phyloP scores from a whole-genome alignment of 306 rosid genomes.

The Dryas alaskensis region DNA sequence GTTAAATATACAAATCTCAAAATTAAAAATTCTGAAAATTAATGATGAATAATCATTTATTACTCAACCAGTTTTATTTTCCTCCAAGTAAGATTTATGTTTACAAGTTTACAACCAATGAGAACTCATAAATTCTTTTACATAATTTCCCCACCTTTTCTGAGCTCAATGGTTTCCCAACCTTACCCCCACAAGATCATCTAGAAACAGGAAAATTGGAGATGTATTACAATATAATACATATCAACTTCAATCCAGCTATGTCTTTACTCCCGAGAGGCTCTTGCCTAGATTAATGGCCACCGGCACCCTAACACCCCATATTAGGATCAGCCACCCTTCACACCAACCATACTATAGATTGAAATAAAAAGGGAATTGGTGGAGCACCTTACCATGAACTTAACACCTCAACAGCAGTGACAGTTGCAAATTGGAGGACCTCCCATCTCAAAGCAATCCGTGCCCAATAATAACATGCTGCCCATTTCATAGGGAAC shows the following conservation, averaged over 20 bases:
- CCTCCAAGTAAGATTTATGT: background rate
- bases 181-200: too few species aligned
- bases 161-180: too few species aligned
- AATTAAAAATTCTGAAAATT: too few species aligned
- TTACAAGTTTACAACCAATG: background rate
- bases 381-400: background rate
- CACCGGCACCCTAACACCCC: too few species aligned
- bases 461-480: background rate
- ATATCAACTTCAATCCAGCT: too few species aligned
- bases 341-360: too few species aligned
- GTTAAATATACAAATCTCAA: too few species aligned
- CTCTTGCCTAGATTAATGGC: too few species aligned
- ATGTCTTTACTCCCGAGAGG: too few species aligned
- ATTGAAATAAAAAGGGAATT: background rate
- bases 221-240: too few species aligned
- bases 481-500: background rate
- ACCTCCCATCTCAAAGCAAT: background rate
- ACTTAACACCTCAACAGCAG: background rate
- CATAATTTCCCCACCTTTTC: background rate
- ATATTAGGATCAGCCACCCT: too few species aligned
- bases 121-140: background rate
- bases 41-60: background rate
- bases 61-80: background rate
- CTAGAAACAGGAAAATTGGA: too few species aligned
- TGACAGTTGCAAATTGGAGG: background rate